Evolutionary conservation across 2,329 filamentous ascomycete genomes (phyloP).

Genomic region (Albifimbria verrucaria): DNA sequence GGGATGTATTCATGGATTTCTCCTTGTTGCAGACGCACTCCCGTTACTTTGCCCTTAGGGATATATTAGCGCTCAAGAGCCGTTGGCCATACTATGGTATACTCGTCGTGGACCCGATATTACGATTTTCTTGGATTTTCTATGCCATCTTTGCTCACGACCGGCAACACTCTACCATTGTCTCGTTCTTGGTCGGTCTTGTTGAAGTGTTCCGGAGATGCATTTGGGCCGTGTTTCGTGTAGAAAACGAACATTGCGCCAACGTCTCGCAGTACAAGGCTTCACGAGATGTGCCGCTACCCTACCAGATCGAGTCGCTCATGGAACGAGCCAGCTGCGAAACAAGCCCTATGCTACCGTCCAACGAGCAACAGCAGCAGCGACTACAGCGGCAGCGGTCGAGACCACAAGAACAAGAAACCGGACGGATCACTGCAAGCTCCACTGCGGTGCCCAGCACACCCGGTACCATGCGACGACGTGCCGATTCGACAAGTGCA

Average conservation of each 20-base stretch:
- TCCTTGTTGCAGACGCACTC: constrained; percentile 78
- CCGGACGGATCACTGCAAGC: constrained; percentile 9
- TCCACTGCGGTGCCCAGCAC: constrained; percentile 18
- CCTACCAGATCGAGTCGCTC: constrained; percentile 63
- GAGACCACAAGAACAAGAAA: constrained; percentile 3
- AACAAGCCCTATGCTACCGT: constrained; percentile 10
- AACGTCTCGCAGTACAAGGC: constrained; percentile 91
- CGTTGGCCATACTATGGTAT: constrained; percentile 83
- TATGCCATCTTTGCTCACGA: constrained; percentile 82
- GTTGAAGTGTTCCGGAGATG: constrained; percentile 81
- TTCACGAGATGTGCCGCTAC: constrained; percentile 79
- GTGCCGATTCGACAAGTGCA: constrained; percentile 24
- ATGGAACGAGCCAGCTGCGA: constrained; percentile 39
- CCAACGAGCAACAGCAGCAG: constrained; percentile 12
- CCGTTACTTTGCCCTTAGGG: constrained; percentile 65
- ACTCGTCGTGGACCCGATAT: constrained; percentile 76
- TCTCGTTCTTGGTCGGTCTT: constrained; percentile 76
- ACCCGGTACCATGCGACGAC: constrained; percentile 24
- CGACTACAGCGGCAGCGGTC: not conserved
- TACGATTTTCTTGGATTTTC: constrained; percentile 93
- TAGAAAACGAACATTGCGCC: constrained; percentile 96
- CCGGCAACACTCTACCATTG: constrained; percentile 75
- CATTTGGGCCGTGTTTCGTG: constrained; percentile 88
- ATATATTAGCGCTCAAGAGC: constrained; percentile 74
- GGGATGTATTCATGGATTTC: constrained; percentile 97